Evolutionary conservation across 768 basidiomycete genomes (phyloP).

Genomic region (Xerocomellus intermedius): DNA sequence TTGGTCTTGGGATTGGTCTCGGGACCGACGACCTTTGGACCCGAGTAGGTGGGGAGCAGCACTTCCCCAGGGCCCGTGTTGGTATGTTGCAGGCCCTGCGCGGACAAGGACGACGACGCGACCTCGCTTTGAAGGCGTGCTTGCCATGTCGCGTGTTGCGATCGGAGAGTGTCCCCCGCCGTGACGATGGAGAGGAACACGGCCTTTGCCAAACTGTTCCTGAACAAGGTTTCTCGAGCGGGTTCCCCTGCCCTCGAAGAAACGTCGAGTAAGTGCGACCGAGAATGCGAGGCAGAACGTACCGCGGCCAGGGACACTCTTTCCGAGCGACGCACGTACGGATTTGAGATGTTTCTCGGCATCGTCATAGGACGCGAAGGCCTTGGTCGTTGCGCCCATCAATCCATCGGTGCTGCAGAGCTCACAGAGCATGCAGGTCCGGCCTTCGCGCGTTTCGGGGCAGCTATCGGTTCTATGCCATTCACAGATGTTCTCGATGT

Average conservation of each 20-base stretch:
- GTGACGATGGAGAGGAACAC: constrained; percentile 3
- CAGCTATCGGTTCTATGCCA: constrained; percentile 3
- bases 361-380: constrained; percentile 5
- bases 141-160: constrained; percentile 12
- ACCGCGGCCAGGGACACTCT: not conserved
- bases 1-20: not conserved
- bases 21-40: not conserved
- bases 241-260: not conserved
- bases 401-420: constrained; percentile 8
- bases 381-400: constrained; percentile 2
- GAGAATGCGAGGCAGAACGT: not conserved
- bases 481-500: not conserved
- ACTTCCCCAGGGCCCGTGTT: not conserved
- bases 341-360: constrained; percentile 5
- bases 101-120: not conserved
- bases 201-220: constrained; percentile 8
- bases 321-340: constrained; percentile 7
- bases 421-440: constrained; percentile 12
- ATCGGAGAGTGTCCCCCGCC: constrained; percentile 16
- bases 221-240: constrained; percentile 1
- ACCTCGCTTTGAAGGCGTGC: constrained; percentile 12
- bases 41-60: not conserved
- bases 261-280: not conserved
- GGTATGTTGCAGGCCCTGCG: not conserved
- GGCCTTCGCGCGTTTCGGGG: not conserved